phyloP scores from a whole-genome alignment of 805 yeast genomes.

The Cyberlindnera veronae region DNA sequence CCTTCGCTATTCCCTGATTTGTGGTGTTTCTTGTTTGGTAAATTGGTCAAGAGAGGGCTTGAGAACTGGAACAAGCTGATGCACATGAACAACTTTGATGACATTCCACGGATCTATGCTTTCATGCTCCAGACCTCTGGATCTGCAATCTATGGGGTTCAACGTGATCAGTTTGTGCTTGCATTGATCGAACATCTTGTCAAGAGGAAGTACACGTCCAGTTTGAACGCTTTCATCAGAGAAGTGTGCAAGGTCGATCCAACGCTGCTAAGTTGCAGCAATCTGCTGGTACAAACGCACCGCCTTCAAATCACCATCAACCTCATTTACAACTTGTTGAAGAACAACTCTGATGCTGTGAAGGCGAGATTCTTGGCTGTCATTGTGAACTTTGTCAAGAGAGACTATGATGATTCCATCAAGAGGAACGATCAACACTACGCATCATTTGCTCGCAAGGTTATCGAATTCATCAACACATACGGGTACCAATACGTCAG shows the following conservation, averaged over 20 bases:
- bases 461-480: conserved; percentile 17
- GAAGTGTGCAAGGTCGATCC: conserved; percentile 21
- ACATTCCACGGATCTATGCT: conserved; percentile 21
- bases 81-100: conserved; percentile 21
- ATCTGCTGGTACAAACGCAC: conserved; percentile 19
- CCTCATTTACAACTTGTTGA: conserved; percentile 18
- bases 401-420: conserved; percentile 12
- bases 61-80: conserved; percentile 26
- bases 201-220: conserved; percentile 10
- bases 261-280: conserved; percentile 9
- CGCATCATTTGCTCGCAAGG: conserved; percentile 12
- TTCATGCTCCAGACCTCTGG: conserved; percentile 23
- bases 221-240: conserved; percentile 19
- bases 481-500: conserved; percentile 18
- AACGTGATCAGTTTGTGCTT: conserved; percentile 16
- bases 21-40: conserved; percentile 23
- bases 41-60: conserved; percentile 14
- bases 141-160: conserved; percentile 11
- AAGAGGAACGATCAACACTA: conserved; percentile 7
- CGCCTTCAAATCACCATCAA: conserved; percentile 19
- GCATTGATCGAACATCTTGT: conserved; percentile 18
- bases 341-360: conserved; percentile 6
- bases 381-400: conserved; percentile 14
- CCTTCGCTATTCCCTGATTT: conserved; percentile 19
- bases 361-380: conserved; percentile 17